Conservation (phyloP, 2,329 filamentous ascomycete species). For the Claviceps sp. region DNA sequence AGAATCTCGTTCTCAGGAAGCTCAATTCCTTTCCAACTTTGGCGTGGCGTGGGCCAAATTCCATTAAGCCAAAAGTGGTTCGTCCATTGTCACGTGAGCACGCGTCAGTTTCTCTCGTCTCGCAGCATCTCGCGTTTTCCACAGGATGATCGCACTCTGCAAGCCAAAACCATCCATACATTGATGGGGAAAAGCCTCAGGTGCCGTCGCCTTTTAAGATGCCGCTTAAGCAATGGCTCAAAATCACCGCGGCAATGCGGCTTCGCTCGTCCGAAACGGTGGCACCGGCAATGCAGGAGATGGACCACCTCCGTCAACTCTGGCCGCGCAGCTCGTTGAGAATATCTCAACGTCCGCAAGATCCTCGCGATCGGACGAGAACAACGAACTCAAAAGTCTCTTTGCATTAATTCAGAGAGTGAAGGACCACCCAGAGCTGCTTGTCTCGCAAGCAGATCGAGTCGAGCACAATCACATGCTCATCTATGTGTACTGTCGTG, state of each 20-base stretch:
- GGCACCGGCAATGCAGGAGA: constrained; percentile 9
- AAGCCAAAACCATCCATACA: not conserved
- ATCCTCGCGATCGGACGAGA: constrained; percentile 50
- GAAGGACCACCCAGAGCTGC: constrained; percentile 34
- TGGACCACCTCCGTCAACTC: constrained; percentile 56
- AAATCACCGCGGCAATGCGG: constrained; percentile 10
- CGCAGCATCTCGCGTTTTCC: not conserved
- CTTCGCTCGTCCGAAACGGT: constrained; percentile 7
- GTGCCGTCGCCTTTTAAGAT: constrained; percentile 10
- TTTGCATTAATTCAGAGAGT: constrained; percentile 41
- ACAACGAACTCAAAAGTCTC: constrained; percentile 62
- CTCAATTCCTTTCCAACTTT: too few species aligned
- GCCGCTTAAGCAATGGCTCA: constrained; percentile 17
- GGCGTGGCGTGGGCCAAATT: too few species aligned
- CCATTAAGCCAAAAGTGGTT: not conserved
- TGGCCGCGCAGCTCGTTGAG: constrained; percentile 77
- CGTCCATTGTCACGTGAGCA: constrained; percentile 4
- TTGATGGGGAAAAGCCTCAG: not conserved
- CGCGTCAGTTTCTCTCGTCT: not conserved
- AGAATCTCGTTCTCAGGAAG: too few species aligned
- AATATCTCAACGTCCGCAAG: constrained; percentile 56
- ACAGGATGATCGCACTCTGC: not conserved
- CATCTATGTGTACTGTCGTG: constrained; percentile 69
- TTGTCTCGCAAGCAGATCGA: constrained; percentile 52
- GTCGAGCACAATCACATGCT: constrained; percentile 71